Evolutionary conservation across 345 rosid genomes (phyloP).

Genomic region (Anacardium occidentale): DNA sequence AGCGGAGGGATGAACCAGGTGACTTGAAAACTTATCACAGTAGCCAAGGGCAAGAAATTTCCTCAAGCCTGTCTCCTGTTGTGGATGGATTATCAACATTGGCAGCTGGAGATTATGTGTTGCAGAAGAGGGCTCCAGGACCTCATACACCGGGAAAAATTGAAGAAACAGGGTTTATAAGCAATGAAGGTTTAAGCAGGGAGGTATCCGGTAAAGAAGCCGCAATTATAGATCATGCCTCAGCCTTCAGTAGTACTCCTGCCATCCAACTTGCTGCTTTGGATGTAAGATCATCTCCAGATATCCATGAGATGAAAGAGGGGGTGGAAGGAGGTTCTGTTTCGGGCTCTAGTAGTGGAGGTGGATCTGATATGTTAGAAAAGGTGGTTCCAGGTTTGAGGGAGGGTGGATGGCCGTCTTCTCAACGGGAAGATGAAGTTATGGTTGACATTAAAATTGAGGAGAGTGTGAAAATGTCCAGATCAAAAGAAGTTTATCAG

Average conservation of each 20-base stretch:
- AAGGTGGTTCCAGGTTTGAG: constrained; percentile 20
- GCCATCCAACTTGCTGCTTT: constrained; percentile 11
- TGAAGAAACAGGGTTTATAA: constrained; percentile 38
- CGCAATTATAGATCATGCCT: constrained; percentile 25
- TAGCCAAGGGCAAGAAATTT: constrained; percentile 43
- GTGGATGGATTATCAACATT: constrained; percentile 42
- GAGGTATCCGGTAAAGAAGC: constrained; percentile 35
- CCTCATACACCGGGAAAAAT: constrained; percentile 34
- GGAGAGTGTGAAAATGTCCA: constrained; percentile 32
- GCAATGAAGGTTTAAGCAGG: constrained; percentile 38
- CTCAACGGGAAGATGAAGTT: constrained; percentile 34
- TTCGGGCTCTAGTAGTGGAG: constrained; percentile 5
- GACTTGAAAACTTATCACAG: constrained; percentile 30
- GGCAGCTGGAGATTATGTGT: constrained; percentile 54
- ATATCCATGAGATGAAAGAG: constrained; percentile 28
- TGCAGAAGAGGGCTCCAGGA: constrained; percentile 61
- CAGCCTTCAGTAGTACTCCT: constrained; percentile 1
- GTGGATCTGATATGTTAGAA: constrained; percentile 22
- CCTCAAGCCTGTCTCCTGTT: constrained; percentile 31
- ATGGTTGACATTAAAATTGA: constrained; percentile 32
- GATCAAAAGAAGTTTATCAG: constrained; percentile 37
- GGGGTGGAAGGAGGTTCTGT: constrained; percentile 23
- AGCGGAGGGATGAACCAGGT: constrained; percentile 68
- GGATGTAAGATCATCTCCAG: constrained; percentile 33
- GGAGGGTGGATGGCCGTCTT: constrained; percentile 23